phyloP scores from a whole-genome alignment of 768 basidiomycete species.

The Boletus tomentosulus region DNA sequence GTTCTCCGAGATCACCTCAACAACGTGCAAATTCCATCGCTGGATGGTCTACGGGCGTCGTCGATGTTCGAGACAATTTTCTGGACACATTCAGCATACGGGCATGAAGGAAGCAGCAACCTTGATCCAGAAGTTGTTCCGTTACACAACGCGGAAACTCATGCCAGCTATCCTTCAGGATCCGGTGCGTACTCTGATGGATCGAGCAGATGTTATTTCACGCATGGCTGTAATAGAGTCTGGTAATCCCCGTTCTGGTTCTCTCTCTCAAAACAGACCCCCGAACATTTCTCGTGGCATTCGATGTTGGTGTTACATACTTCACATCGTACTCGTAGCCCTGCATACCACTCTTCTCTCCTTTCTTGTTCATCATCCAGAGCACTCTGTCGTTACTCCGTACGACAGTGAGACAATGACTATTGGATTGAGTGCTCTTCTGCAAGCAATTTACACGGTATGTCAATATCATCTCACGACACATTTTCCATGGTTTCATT shows the following conservation, averaged over 20 bases:
- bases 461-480: neutral
- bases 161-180: neutral
- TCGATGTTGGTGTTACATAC: neutral
- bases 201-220: neutral
- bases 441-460: neutral
- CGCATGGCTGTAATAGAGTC: too few relatives aligned
- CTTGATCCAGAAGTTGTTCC: neutral
- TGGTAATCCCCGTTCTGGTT: too few relatives aligned
- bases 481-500: neutral
- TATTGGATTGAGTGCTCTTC: neutral
- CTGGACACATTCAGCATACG: neutral
- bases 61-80: neutral
- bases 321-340: neutral
- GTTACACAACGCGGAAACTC: neutral
- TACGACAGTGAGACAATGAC: neutral
- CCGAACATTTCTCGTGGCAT: too few relatives aligned
- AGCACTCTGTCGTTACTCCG: neutral
- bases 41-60: neutral
- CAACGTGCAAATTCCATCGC: neutral
- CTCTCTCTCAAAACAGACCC: too few relatives aligned
- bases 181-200: neutral
- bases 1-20: neutral
- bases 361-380: neutral
- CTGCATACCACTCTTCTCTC: neutral
- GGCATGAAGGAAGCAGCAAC: neutral